Conservation (phyloP, 352 stramenopile genomes). For the Globisporangium spinosum region DNA sequence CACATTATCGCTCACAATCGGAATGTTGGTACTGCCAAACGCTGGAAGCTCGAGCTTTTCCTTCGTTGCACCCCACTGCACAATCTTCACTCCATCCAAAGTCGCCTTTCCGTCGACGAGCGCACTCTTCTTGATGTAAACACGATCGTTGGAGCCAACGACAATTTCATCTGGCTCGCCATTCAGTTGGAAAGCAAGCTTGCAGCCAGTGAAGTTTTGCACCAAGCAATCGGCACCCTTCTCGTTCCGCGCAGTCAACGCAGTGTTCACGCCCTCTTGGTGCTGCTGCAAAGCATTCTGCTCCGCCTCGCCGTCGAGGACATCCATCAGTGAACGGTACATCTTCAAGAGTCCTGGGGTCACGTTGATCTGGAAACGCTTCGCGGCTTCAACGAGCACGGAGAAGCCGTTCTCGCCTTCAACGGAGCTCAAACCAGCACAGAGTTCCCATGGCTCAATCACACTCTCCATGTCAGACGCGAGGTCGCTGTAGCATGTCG, state of each 20-base stretch:
- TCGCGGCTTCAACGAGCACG: conserved; percentile 56
- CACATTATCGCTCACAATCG: conserved; percentile 35
- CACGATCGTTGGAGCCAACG: conserved; percentile 44
- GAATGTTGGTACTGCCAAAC: conserved; percentile 64
- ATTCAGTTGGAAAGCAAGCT: conserved; percentile 46
- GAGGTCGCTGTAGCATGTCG: conserved; percentile 69
- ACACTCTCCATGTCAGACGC: conserved; percentile 68
- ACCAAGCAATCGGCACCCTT: conserved; percentile 54
- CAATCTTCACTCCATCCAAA: conserved; percentile 51
- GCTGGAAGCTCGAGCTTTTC: conserved; percentile 35
- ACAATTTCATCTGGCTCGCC: conserved; percentile 31
- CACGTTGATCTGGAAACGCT: conserved; percentile 76
- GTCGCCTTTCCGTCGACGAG: conserved; percentile 32
- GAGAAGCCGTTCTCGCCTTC: conserved; percentile 61
- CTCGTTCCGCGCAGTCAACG: conserved; percentile 32
- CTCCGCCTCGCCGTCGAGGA: conserved; percentile 60
- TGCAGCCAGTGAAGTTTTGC: conserved; percentile 70
- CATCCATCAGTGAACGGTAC: conserved; percentile 75
- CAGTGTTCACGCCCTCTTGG: conserved; percentile 50
- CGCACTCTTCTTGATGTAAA: conserved; percentile 30
- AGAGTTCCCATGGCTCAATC: conserved; percentile 68
- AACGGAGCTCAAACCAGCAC: conserved; percentile 46
- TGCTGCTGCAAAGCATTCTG: conserved; percentile 59
- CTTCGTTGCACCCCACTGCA: conserved; percentile 50
- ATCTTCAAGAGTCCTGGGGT: conserved; percentile 70